Base-by-base conservation (phyloP, 1,284 basidiomycete genomes). In the Sporisorium sorghi region DNA sequence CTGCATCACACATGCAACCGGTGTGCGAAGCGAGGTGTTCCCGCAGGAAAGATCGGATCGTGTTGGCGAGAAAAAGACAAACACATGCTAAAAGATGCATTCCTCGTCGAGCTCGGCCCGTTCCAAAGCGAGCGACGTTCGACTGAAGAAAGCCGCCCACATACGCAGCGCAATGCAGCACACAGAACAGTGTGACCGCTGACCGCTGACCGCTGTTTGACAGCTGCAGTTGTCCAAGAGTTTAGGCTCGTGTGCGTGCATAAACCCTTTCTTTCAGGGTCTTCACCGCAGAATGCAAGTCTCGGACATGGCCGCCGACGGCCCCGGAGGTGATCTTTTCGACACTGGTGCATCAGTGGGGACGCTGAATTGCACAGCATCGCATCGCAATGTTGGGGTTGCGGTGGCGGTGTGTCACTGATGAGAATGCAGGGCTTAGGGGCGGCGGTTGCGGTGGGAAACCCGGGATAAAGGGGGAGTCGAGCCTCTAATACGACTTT, bases 401-500 rank as follows among this genome's bases (percentile, higher is more conserved):
- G 8, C 17, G 37, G 37, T 19, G 14, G 26, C 12, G 28, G 46
- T n/a, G n/a, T n/a, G n/a, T n/a, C n/a, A n/a, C n/a, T n/a, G n/a
- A 28, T 7, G 1, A 4, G 19, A 10, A 32, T 30, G n/a, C 46
- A 47, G 46, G 5, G n/a, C 46, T n/a, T 19, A 47, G 28, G 46
- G 28, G 46, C 26, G 3, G 9, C 10, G n/a, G 46, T 30, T n/a
- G 17, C 9, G 46, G 9, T 47, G 28, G 28, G 46, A 30, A 15
- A 32, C 28, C 14, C 15, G 8, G n/a, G n/a, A n/a, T n/a, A n/a
- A n/a, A n/a, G n/a, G n/a, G n/a, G n/a, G n/a, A n/a, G n/a, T n/a
- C n/a, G n/a, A n/a, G n/a, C n/a, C n/a, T 37, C 24, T 44, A 78
- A 37, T 78, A 78, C 30, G 74, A 74, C 58, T 78, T 78, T 26